Evolutionary conservation across 2,329 filamentous ascomycete genomes (phyloP), one percentile per base, ranked within the genome.

Genomic region (Fusarium pseudonygamai): DNA sequence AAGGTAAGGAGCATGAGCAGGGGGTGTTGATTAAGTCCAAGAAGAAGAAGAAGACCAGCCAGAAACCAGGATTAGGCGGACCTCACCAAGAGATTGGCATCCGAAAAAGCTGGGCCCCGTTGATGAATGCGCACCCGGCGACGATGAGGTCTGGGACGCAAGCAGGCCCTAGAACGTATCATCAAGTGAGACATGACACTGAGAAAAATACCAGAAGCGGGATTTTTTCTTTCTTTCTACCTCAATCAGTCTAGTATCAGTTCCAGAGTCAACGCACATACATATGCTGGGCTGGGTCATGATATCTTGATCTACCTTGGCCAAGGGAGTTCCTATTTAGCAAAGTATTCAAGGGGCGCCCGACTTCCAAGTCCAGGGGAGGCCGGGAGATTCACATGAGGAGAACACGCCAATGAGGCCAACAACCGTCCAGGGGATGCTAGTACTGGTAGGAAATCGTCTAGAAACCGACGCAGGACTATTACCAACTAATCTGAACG

Each of bases 11-110:
- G 49, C 58, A 42, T 39, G 49, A 55, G 70, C 56, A 67, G 60
- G 61, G 56, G 68, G 58, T 64, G 13, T 49, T 49, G 30, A 49
- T 62, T 37, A 43, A 46, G 45, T 56, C 58, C 61, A 57, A 59
- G 67, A 56, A 30, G 67, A 56, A 30, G 28, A 28, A 28, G 46
- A 67, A 49, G 37, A 55, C 32, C 24, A 20, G 34, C 47, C 42
- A 58, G 39, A 47, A 39, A 59, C 34, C 37, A 67, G 45, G 47
- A 37, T 58, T 16, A 28, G 30, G 22, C 30, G 52, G 55, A 52
- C 67, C 47, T 55, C 40, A 68, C 61, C 57, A 74, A 74, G 71
- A 74, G 71, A 74, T 72, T 72, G 40, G 43, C 58, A 50, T 67
- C 67, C 58, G 59, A 73, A 67, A 61, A 53, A 67, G 47, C 55